Evolutionary conservation across 345 rosid species (phyloP).

Genomic region (Salix viminalis): DNA sequence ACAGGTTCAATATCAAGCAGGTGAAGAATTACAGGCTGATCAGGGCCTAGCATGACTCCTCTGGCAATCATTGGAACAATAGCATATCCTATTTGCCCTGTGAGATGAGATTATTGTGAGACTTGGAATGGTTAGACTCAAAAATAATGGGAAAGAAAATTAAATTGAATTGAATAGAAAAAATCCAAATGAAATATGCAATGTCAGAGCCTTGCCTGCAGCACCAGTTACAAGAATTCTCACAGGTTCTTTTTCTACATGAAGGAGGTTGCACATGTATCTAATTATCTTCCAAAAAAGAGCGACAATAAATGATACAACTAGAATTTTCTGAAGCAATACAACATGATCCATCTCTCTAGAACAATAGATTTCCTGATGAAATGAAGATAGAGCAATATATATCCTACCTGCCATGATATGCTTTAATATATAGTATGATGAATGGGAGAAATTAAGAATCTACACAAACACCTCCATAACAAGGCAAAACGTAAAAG

Average conservation of each 20-base stretch:
- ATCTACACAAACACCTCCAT: conserved; percentile 3
- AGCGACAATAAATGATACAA: conserved; percentile 35
- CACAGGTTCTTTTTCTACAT: conserved; percentile 55
- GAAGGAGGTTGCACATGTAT: conserved; percentile 50
- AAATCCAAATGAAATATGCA: background rate
- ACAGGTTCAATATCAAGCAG: conserved; percentile 70
- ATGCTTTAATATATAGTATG: background rate
- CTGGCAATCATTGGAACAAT: conserved; percentile 79
- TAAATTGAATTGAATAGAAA: background rate
- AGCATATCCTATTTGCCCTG: conserved; percentile 90
- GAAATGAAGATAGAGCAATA: conserved; percentile 11
- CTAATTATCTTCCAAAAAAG: conserved; percentile 54
- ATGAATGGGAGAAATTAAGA: background rate
- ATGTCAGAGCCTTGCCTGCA: conserved; percentile 46
- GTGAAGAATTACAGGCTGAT: conserved; percentile 76
- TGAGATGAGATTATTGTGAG: background rate
- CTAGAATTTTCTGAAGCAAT: conserved; percentile 48
- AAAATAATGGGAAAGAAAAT: too few species aligned
- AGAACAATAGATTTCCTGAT: background rate
- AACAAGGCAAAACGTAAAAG: conserved; percentile 17
- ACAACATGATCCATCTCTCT: conserved; percentile 10
- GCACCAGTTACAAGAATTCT: conserved; percentile 71
- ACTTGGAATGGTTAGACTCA: too few species aligned
- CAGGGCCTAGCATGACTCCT: conserved; percentile 75
- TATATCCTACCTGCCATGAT: background rate